Evolutionary conservation across 441 rosid species (phyloP), one percentile per base, ranked within the genome.

Genomic region (Brassica hybrid): DNA sequence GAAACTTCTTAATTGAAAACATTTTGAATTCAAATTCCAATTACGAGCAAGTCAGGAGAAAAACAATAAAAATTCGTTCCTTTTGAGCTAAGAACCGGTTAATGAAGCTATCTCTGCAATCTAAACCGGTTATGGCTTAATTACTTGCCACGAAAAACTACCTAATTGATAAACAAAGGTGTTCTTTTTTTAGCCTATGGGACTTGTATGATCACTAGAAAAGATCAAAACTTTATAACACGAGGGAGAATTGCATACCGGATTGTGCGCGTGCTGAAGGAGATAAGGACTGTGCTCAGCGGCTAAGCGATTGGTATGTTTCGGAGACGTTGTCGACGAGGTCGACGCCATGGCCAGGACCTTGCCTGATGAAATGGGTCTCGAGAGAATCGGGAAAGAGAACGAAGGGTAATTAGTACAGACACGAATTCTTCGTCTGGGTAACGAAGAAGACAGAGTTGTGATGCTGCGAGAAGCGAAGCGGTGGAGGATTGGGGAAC

Each of bases 251-350:
- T 25, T 5, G 3, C n/a, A 69, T 82, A 89, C 93, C 14, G 93
- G 99, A 74, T 95, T 95, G 72, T 93, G 96, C 9, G 97, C 96
- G 70, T 95, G 98, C 74, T 95, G 99, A 66, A 95, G 99, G 68
- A 95, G 96, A 83, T 93, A 90, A 27, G 97, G 99, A 77, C 96
- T 91, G 65, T 91, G 98, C 83, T 95, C 97, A 2, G 91, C 74
- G n/a, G 96, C 93, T 64, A 93, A 90, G 72, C 95, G 96, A 62
- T 95, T 95, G 4, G 87, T 86, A 81, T 84, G 74, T 73, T 71
- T 80, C 72, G 70, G 92, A 75, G 93, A 67, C 38, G 79, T 23
- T 1, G 87, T 34, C 1, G 87, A 76, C 52, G 83, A 74, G 38
- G 87, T 62, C 27, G 87, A 83, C 75, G 96, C 88, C 98, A 95